Percentiles rank a stretch among this genome's conserved stretches.
phyloP scores from a whole-genome alignment of 2,329 filamentous ascomycete species.

The Westerdykella sp. region DNA sequence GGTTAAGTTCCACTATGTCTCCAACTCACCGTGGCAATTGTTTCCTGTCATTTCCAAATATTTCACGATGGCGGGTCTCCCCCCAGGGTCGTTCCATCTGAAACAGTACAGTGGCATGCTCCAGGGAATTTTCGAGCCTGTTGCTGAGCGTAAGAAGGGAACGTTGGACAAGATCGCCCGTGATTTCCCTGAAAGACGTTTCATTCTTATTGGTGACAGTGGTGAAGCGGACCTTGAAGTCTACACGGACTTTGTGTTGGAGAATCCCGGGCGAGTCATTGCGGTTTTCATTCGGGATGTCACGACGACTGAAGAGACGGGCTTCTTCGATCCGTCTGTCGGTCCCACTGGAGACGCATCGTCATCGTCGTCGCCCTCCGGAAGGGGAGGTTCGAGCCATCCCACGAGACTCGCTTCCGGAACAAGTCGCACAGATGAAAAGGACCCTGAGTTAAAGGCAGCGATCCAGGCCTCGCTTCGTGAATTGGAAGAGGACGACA shows the following conservation, averaged over 20 bases:
- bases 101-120: constrained; percentile 97
- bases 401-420: constrained; percentile 13
- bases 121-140: constrained; percentile 95
- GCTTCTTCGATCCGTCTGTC: constrained; percentile 69
- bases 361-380: constrained; percentile 22
- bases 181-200: constrained; percentile 85
- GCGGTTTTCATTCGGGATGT: constrained; percentile 94
- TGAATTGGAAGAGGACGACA: constrained; percentile 40
- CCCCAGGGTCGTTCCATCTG: constrained; percentile 83
- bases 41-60: constrained; percentile 84
- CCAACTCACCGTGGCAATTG: constrained; percentile 98
- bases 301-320: constrained; percentile 66
- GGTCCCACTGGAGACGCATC: constrained; percentile 28
- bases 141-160: constrained; percentile 87
- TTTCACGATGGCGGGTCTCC: constrained; percentile 73
- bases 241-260: constrained; percentile 85
- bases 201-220: constrained; percentile 89
- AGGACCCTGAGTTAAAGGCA: constrained; percentile 43
- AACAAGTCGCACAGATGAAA: constrained; percentile 27
- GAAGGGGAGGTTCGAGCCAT: constrained; percentile 9
- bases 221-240: constrained; percentile 96
- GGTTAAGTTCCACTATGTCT: constrained; percentile 91
- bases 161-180: constrained; percentile 77
- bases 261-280: constrained; percentile 74
- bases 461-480: constrained; percentile 45